Evolutionary conservation across 805 yeast species (phyloP), one percentile per base, ranked within the genome.

Genomic region (Wickerhamomyces chaumierensis): DNA sequence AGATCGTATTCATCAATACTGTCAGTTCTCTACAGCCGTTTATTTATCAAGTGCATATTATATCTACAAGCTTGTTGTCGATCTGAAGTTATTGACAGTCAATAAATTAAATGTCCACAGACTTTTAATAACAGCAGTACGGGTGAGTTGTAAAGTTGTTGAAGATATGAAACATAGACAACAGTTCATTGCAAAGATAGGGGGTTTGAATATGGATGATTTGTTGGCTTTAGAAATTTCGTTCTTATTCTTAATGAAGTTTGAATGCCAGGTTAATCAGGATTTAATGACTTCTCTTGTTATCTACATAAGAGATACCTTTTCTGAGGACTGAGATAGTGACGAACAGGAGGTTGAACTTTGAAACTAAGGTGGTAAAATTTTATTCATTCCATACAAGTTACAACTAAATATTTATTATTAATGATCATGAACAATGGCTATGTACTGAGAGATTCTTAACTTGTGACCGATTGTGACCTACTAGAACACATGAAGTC

Each of bases 151-250:
- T 37, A 71, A 71, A 45, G 53, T 60, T 8, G 44, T 68, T 4
- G 77, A 71, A 46, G 77, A 71, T 47, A 52, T 66, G 28, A 61
- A 59, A 35, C 68, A 67, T 42, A 56, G 61, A 12, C 71, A 67
- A 48, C 55, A 51, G 31, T 61, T 68, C 35, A 65, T 62, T 41
- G 70, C 75, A 4, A 62, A 62, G 27, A 69, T 68, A 17, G 69
- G 68, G 3, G 77, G 77, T 1, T 52, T 71, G 39, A 43, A 56
- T 49, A 42, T 58, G 32, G 38, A 49, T 4, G 81, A 75, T 39
- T 55, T 75, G 36, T 56, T 62, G 39, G 56, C 62, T 20, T 54
- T 75, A 34, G 81, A 75, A 47, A 63, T 73, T 17, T 66, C 75
- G 1, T 57, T 74, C 31, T 52, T 75, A 40, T 70, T 68, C 46